A percentile compares a stretch with the other conserved stretches of the same genome.
These are phyloP conservation scores for Ampelomyces quisqualis DNA, from an alignment of 2,329 filamentous ascomycete genomes.

Conservation along the genomic window DNA sequence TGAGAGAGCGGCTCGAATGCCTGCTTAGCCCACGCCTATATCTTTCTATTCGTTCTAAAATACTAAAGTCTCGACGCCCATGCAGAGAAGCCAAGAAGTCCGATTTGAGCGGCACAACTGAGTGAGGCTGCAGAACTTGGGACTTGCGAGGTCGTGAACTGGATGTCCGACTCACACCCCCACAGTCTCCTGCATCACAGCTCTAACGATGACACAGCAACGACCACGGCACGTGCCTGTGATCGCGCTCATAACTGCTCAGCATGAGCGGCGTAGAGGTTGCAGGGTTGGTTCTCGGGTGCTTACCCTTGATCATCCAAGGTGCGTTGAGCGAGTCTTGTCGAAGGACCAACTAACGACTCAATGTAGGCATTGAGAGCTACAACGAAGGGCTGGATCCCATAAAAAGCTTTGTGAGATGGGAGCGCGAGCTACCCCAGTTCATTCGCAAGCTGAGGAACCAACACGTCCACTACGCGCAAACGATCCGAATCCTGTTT, in stretches of 20 bases:
- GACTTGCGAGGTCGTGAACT: too few relatives aligned
- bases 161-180: background rate
- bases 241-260: background rate
- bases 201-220: slow-evolving; percentile 16
- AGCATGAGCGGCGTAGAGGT: slow-evolving; percentile 38
- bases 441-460: slow-evolving; percentile 42
- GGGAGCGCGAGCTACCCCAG: slow-evolving; percentile 39
- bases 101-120: background rate
- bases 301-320: slow-evolving; percentile 43
- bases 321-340: slow-evolving; percentile 15
- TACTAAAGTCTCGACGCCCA: background rate
- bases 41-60: too few relatives aligned
- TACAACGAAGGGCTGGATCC: slow-evolving; percentile 46
- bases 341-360: background rate
- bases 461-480: slow-evolving; percentile 42
- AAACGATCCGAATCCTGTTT: slow-evolving; percentile 40
- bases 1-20: too few relatives aligned
- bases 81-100: background rate
- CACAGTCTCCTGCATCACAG: background rate
- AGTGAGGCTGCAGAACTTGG: slow-evolving; percentile 2
- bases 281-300: slow-evolving; percentile 40
- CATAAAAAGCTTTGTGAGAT: slow-evolving; percentile 41
- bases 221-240: background rate
- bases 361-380: slow-evolving; percentile 30
- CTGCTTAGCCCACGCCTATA: too few relatives aligned